These are phyloP conservation scores for Fraxinus albicans DNA, from an alignment of 305 asterid species.

Conservation along the genomic window DNA sequence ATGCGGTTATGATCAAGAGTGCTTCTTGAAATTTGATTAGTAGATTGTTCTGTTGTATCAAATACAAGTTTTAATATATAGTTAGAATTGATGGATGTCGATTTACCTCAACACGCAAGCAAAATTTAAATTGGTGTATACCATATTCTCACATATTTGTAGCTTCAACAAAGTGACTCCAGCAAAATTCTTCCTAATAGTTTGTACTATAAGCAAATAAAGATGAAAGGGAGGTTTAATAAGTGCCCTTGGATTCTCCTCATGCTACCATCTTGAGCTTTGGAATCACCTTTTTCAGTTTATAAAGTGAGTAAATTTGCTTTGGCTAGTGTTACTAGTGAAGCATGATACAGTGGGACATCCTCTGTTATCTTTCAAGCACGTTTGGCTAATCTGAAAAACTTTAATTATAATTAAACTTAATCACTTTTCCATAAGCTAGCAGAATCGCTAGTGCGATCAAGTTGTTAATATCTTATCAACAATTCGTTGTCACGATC, in stretches of 20 bases:
- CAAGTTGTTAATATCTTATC: background rate
- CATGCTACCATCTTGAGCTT: background rate
- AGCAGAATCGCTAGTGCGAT: background rate
- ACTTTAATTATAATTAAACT: background rate
- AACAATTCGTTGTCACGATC: background rate
- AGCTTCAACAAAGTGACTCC: background rate
- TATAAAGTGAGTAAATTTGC: background rate
- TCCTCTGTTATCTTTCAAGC: background rate
- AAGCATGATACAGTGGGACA: background rate
- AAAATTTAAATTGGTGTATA: background rate
- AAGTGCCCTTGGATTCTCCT: background rate
- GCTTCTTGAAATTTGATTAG: background rate
- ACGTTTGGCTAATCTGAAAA: background rate
- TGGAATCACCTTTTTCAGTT: background rate
- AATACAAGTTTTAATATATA: background rate
- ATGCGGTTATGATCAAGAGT: background rate
- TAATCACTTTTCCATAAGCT: background rate
- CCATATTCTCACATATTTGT: background rate
- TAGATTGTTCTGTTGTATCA: background rate
- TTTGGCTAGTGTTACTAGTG: background rate
- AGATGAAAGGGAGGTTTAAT: background rate
- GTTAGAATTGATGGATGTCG: background rate
- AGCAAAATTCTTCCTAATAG: constrained; percentile 8
- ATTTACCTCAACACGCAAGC: background rate
- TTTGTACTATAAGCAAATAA: background rate